Base-by-base conservation (phyloP, 2,329 filamentous ascomycete species). In the Lasiodiplodia citricola region DNA sequence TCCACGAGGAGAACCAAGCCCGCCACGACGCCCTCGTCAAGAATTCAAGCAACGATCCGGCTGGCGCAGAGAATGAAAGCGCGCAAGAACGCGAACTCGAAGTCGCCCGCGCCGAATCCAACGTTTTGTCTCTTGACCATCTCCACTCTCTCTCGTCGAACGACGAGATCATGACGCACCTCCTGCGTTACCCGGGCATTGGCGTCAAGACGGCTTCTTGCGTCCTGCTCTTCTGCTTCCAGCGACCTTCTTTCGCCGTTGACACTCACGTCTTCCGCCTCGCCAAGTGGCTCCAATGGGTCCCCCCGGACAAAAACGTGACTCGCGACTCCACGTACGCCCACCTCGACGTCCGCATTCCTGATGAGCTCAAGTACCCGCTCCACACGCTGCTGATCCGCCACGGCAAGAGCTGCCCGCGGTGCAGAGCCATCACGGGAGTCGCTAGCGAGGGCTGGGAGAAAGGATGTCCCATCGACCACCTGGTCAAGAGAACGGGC, bases 211-310 rank as follows among this genome's bases (percentile, higher is more conserved):
- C 88, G 0, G 88, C 88, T 3, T 87, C 87, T 2, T 91, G 88
- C 71, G 88, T 91, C 4, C 78, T 88, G 7, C 82, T 90, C 2
- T 90, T 91, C 79, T 90, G 88, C 73, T 82, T 91, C 7, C 87
- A 88, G 72, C 83, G 88, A 0, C 88, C 88, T 2, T 86, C 83
- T 67, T 90, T 91, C 71, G 88, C 88, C 0, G 88, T 90, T 10
- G 88, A 91, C 71, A 91, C 88, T 1, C 88, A 91, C 75, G 88
- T 90, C 69, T 90, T 90, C 74, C 85, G 88, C 1, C 83, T 90
- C 16, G 86, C 83, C 72, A 85, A 86, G 65, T 89, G 88, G 83
- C 82, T 91, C 0, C 84, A 85, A 28, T 90, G 88, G 88, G 81
- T 90, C 1, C 88, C 88, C 0, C 76, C 82, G 58, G 70, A 79